A percentile compares a stretch with the other conserved stretches of the same genome.
These are phyloP conservation scores for Solanum chmielewskii DNA, from an alignment of 257 asterid species.

Conservation along the genomic window DNA sequence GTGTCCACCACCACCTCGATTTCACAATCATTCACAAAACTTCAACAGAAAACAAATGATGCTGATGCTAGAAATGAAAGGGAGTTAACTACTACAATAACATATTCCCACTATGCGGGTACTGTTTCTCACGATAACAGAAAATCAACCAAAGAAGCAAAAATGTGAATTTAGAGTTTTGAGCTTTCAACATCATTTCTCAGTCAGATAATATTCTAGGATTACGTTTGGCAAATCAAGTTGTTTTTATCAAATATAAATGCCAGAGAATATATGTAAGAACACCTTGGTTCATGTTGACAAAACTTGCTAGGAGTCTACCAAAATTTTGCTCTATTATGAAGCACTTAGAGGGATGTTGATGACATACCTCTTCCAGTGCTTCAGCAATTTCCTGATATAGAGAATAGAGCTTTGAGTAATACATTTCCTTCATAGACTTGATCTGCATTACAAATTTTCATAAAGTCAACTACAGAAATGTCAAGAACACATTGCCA, in stretches of 20 bases:
- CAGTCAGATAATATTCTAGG: not conserved
- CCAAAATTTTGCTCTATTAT: not conserved
- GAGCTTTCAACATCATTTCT: not conserved
- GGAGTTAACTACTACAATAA: not conserved
- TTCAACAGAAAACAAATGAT: not conserved
- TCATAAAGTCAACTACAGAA: not conserved
- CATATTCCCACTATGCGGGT: not conserved
- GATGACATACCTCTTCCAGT: constrained; percentile 51
- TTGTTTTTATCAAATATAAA: not conserved
- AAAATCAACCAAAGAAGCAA: not conserved
- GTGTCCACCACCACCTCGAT: not conserved
- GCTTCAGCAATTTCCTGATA: constrained; percentile 45
- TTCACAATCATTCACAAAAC: not conserved
- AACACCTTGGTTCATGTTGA: not conserved
- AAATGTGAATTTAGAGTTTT: not conserved
- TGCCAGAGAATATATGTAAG: not conserved
- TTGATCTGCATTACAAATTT: constrained; percentile 47
- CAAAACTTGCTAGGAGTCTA: not conserved
- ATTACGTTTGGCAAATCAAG: not conserved
- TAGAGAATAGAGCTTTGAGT: constrained; percentile 49
- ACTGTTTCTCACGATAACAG: not conserved
- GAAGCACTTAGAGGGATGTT: not conserved
- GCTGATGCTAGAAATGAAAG: not conserved
- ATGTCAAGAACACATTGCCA: not conserved
- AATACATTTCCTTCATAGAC: constrained; percentile 60